These are phyloP conservation scores for Russula virescens DNA, from an alignment of 768 basidiomycete species.

Conservation along the genomic window DNA sequence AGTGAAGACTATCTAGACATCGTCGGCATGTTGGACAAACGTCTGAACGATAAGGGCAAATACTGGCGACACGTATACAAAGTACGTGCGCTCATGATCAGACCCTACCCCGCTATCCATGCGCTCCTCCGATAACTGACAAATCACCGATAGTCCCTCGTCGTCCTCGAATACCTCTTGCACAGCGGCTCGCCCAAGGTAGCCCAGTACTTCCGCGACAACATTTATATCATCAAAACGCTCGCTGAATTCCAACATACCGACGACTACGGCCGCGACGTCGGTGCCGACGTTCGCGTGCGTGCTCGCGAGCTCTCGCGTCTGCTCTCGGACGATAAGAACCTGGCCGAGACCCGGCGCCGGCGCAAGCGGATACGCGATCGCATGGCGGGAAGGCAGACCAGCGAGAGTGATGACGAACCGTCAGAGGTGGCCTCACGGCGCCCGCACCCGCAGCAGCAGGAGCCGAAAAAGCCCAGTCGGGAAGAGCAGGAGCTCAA, in stretches of 20 bases:
- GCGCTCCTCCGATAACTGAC: background rate
- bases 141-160: constrained; percentile 57
- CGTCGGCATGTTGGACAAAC: constrained; percentile 98
- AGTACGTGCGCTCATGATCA: constrained; percentile 36
- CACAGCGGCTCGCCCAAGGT: constrained; percentile 95
- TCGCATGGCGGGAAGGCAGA: constrained; percentile 59
- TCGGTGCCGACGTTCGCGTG: constrained; percentile 91
- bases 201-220: constrained; percentile 93
- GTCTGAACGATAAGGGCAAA: constrained; percentile 97
- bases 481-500: constrained; percentile 75
- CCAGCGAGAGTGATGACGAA: constrained; percentile 37
- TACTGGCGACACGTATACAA: constrained; percentile 99
- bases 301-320: constrained; percentile 97
- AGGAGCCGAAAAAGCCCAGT: constrained; percentile 19
- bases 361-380: constrained; percentile 82
- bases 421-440: constrained; percentile 26
- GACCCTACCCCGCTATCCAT: background rate
- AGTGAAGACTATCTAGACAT: constrained; percentile 94
- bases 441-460: constrained; percentile 17
- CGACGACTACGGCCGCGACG: constrained; percentile 89
- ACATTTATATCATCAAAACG: constrained; percentile 94
- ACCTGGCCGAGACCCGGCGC: constrained; percentile 73
- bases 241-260: constrained; percentile 95
- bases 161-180: constrained; percentile 86
- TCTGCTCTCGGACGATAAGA: constrained; percentile 72